Evolutionary conservation across 2,329 filamentous ascomycete genomes (phyloP).

Genomic region (Nemania bipapillata): DNA sequence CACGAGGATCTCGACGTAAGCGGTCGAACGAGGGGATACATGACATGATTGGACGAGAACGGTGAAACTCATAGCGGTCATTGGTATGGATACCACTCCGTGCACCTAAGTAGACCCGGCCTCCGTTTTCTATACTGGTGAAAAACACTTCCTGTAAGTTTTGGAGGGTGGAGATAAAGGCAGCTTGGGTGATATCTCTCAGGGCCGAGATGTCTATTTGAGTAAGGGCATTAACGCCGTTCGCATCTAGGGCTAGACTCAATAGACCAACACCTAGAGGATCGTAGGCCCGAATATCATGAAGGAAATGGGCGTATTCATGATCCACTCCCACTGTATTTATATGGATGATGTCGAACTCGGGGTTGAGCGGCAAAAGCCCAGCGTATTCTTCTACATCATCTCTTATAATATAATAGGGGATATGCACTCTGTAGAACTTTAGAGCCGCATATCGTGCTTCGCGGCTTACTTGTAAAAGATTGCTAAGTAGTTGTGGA

Average conservation of each 20-base stretch:
- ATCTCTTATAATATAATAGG: neutral
- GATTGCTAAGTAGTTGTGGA: slow-evolving; percentile 24
- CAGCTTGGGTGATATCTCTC: neutral
- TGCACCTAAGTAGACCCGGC: slow-evolving; percentile 15
- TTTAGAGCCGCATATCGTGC: slow-evolving; percentile 14
- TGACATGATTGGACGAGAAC: slow-evolving; percentile 30
- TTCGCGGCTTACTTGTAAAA: slow-evolving; percentile 26
- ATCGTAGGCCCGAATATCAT: too few species aligned
- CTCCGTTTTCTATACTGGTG: slow-evolving; percentile 8
- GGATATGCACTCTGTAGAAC: slow-evolving; percentile 21
- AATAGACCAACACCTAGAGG: slow-evolving; percentile 24
- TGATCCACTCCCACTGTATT: neutral
- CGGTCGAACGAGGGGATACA: slow-evolving; percentile 25
- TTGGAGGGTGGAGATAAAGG: slow-evolving; percentile 11
- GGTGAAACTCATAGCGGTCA: slow-evolving; percentile 24
- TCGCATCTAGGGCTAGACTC: slow-evolving; percentile 22
- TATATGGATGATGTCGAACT: slow-evolving; percentile 27
- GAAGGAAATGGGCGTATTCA: slow-evolving; percentile 8
- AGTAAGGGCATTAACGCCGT: neutral
- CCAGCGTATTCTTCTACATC: neutral
- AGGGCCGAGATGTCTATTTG: neutral
- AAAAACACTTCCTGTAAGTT: slow-evolving; percentile 26
- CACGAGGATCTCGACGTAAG: slow-evolving; percentile 22
- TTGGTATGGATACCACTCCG: slow-evolving; percentile 8
- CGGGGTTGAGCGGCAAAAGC: slow-evolving; percentile 26